phyloP scores from a whole-genome alignment of 495 filamentous ascomycete genomes.

The Aspergillus bertholletiae region DNA sequence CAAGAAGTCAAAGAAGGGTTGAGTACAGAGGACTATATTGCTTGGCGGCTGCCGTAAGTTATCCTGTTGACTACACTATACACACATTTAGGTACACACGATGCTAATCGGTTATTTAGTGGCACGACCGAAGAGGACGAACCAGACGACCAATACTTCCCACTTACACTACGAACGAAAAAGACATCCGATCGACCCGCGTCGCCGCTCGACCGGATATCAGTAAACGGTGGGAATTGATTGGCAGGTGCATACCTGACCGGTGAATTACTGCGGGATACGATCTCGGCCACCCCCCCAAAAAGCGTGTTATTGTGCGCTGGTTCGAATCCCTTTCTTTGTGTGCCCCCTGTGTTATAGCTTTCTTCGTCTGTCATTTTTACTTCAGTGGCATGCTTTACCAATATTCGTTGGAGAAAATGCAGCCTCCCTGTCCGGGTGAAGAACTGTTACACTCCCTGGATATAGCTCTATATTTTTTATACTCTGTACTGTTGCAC shows the following conservation, averaged over 20 bases:
- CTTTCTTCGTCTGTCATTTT: neutral
- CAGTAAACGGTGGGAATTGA: slow-evolving; percentile 27
- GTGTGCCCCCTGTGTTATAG: neutral
- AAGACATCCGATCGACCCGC: slow-evolving; percentile 34
- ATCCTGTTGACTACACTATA: neutral
- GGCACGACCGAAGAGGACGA: slow-evolving; percentile 84
- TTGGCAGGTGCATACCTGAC: neutral
- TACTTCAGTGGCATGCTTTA: neutral
- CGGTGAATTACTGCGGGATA: neutral
- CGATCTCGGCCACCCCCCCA: neutral
- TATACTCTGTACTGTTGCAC: too few species aligned
- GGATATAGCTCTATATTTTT: neutral
- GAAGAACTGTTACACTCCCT: neutral
- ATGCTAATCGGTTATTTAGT: slow-evolving; percentile 8
- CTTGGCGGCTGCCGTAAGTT: slow-evolving; percentile 96
- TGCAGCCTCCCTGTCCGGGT: neutral
- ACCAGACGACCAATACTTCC: slow-evolving; percentile 89
- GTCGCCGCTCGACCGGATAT: slow-evolving; percentile 41
- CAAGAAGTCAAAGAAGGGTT: slow-evolving; percentile 93
- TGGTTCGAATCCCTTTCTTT: neutral
- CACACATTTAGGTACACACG: neutral
- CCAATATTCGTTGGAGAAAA: neutral
- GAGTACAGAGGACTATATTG: slow-evolving; percentile 94
- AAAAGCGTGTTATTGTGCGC: neutral
- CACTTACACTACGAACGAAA: slow-evolving; percentile 68